Conservation (phyloP, 2,329 filamentous ascomycete genomes). For the Nothophaeocryptopus gaeumannii region DNA sequence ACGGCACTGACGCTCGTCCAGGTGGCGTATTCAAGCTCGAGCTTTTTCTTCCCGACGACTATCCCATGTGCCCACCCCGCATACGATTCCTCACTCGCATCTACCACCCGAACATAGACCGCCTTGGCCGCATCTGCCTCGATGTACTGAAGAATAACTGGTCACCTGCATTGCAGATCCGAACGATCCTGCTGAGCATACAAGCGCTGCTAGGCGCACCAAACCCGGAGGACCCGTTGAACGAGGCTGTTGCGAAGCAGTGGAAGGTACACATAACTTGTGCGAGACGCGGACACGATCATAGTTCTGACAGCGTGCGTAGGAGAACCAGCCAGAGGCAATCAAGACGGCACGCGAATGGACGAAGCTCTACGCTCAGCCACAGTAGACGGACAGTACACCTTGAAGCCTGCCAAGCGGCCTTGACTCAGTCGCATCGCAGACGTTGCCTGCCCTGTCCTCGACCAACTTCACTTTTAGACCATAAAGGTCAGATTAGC, state of each 20-base stretch:
- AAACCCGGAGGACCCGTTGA: conserved; percentile 97
- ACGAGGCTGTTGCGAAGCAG: conserved; percentile 93
- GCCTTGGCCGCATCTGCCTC: conserved; percentile 92
- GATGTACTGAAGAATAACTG: conserved; percentile 99
- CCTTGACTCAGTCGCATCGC: not conserved
- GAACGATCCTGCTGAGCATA: conserved; percentile 97
- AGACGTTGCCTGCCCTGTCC: too few species aligned
- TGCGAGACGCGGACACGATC: not conserved
- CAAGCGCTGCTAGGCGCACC: conserved; percentile 93
- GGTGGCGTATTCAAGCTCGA: conserved; percentile 93
- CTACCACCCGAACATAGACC: conserved; percentile 98
- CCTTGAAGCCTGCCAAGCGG: not conserved
- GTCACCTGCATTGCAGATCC: conserved; percentile 96
- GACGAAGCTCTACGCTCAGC: conserved; percentile 73
- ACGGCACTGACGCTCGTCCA: conserved; percentile 29
- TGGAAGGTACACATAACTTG: conserved; percentile 63
- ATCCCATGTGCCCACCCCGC: conserved; percentile 98
- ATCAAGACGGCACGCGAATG: conserved; percentile 91
- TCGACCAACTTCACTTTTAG: too few species aligned
- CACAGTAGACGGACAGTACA: not conserved
- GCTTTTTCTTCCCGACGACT: conserved; percentile 96
- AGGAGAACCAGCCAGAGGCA: conserved; percentile 83
- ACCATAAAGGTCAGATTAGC: too few species aligned
- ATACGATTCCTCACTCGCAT: conserved; percentile 99
- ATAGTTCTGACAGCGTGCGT: conserved; percentile 12